Percentiles rank a stretch among this genome's conserved stretches.
Evolutionary conservation across 2,329 filamentous ascomycete genomes (phyloP).

Genomic region (Dothideomycetes sp.): DNA sequence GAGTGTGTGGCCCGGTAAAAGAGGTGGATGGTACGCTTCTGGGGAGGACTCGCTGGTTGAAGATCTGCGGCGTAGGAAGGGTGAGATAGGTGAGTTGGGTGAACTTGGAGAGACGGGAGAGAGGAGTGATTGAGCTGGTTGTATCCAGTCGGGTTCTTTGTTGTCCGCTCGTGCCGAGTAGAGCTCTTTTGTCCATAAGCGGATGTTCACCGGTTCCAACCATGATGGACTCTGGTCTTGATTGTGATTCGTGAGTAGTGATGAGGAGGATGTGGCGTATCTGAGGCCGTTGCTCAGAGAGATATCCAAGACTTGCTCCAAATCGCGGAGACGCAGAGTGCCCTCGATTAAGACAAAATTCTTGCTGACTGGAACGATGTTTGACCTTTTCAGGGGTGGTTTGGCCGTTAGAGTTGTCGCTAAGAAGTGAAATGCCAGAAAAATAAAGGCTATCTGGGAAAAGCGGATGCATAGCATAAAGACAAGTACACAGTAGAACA

Average conservation of each 20-base stretch:
- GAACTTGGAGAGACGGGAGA: background rate
- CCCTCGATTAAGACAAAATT: background rate
- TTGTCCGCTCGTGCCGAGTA: background rate
- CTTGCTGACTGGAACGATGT: background rate
- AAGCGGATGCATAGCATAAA: background rate
- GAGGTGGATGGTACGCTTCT: background rate
- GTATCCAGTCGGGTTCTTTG: background rate
- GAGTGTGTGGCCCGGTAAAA: background rate
- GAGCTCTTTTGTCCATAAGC: background rate
- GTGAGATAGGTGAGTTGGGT: background rate
- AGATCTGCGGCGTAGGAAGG: background rate
- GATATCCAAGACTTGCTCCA: background rate
- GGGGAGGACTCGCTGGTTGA: no score
- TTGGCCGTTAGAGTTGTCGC: no score
- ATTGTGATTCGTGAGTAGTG: background rate
- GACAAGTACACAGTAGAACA: background rate
- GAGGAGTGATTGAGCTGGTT: no score
- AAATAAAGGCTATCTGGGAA: background rate
- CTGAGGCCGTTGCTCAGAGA: background rate
- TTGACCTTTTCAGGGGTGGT: no score
- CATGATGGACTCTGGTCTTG: background rate
- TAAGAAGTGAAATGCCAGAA: background rate
- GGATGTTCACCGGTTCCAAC: background rate
- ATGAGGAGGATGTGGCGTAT: background rate
- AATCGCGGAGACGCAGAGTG: background rate